These are phyloP conservation scores for Aciculosporium take DNA, from an alignment of 2,329 filamentous ascomycete species.

Conservation along the genomic window DNA sequence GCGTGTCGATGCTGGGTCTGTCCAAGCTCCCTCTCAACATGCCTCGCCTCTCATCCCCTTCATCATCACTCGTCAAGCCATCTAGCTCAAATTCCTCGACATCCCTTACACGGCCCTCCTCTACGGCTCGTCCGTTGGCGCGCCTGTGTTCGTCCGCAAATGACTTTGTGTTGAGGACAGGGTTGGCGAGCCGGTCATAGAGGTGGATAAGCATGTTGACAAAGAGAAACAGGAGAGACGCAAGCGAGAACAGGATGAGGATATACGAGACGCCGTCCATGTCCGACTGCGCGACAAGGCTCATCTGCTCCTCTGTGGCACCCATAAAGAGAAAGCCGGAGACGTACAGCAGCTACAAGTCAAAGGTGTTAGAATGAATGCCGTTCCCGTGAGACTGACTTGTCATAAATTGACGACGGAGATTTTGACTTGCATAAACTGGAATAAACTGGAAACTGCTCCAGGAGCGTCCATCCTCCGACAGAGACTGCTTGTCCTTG, in stretches of 20 bases:
- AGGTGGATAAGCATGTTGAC: constrained; percentile 73
- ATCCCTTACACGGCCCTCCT: constrained; percentile 52
- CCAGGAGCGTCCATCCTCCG: constrained; percentile 52
- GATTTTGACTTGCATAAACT: constrained; percentile 35
- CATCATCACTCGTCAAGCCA: constrained; percentile 78
- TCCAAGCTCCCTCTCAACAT: constrained; percentile 20
- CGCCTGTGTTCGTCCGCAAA: constrained; percentile 21
- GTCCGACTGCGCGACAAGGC: constrained; percentile 53
- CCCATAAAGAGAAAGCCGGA: constrained; percentile 96
- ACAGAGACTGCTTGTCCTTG: constrained; percentile 51
- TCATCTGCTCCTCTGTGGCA: constrained; percentile 93
- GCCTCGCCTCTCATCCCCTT: constrained; percentile 41
- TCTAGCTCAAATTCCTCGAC: constrained; percentile 91
- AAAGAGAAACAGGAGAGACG: constrained; percentile 85
- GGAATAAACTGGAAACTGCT: constrained; percentile 46
- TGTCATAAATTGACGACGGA: too few relatives aligned
- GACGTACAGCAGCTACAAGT: constrained; percentile 62
- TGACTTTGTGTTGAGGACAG: constrained; percentile 21
- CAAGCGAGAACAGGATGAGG: constrained; percentile 77
- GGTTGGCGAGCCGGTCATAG: constrained; percentile 51
- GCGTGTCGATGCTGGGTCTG: constrained; percentile 28
- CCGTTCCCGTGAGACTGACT: too few relatives aligned
- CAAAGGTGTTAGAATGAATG: background rate
- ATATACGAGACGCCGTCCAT: constrained; percentile 88
- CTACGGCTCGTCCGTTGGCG: constrained; percentile 21